Conservation (phyloP, 2,329 filamentous ascomycete genomes). For the Fusarium longipes region DNA sequence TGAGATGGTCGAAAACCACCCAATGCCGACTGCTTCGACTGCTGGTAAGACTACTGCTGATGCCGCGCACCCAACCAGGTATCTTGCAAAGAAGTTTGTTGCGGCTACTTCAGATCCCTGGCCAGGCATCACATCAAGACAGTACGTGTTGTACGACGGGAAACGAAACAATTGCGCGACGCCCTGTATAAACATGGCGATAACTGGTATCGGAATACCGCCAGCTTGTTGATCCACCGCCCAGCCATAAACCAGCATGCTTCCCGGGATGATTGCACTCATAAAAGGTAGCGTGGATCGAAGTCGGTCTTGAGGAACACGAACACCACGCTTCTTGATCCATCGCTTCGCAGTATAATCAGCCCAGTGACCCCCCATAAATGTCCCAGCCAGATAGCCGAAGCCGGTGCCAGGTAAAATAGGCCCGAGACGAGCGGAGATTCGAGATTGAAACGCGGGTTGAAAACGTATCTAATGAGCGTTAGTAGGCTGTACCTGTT, state of each 20-base stretch:
- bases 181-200: constrained; percentile 80
- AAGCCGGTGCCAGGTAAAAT: constrained; percentile 80
- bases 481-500: constrained; percentile 74
- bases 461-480: constrained; percentile 77
- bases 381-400: constrained; percentile 76
- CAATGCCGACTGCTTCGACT: constrained; percentile 79
- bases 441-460: constrained; percentile 76
- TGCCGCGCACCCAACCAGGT: constrained; percentile 77
- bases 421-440: constrained; percentile 74
- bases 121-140: constrained; percentile 80
- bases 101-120: constrained; percentile 79
- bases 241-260: constrained; percentile 73
- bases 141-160: constrained; percentile 81
- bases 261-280: constrained; percentile 67
- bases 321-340: constrained; percentile 67
- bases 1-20: constrained; percentile 81
- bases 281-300: constrained; percentile 68
- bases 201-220: constrained; percentile 70
- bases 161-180: constrained; percentile 81
- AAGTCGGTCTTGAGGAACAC: constrained; percentile 76
- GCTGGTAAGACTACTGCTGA: constrained; percentile 79
- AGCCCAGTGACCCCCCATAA: constrained; percentile 78
- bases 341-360: constrained; percentile 74
- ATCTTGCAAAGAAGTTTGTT: constrained; percentile 82
- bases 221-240: constrained; percentile 61